phyloP scores from a whole-genome alignment of 2,329 filamentous ascomycete genomes.

The Neurospora sp. region DNA sequence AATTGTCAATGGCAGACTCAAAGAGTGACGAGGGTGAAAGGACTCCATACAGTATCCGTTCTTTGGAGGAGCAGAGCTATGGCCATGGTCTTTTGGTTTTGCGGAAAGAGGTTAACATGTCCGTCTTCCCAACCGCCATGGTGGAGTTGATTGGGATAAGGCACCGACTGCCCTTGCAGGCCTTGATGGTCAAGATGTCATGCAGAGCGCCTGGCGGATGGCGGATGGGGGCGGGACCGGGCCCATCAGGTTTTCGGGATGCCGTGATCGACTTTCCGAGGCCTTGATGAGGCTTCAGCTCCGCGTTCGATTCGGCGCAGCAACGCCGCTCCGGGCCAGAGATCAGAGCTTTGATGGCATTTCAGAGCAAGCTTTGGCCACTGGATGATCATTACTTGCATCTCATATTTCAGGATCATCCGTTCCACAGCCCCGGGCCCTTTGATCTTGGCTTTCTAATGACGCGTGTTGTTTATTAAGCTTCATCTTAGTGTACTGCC shows the following conservation, averaged over 20 bases:
- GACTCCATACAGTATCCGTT: neutral
- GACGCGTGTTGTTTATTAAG: neutral
- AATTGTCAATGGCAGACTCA: neutral
- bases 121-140: neutral
- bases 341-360: neutral
- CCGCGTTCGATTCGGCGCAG: neutral
- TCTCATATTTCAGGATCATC: neutral
- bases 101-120: neutral
- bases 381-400: neutral
- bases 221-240: neutral
- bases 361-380: neutral
- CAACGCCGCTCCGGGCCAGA: neutral
- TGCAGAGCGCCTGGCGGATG: neutral
- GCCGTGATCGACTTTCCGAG: neutral
- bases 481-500: neutral
- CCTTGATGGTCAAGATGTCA: neutral
- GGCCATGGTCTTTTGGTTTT: neutral
- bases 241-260: neutral
- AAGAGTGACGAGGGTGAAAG: neutral
- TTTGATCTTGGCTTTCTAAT: neutral
- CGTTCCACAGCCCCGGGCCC: neutral
- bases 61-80: neutral
- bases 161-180: neutral
- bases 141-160: neutral
- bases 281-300: neutral